These are phyloP conservation scores for Annona squamosa DNA, from an alignment of 164 flowering plant genomes.

Conservation along the genomic window DNA sequence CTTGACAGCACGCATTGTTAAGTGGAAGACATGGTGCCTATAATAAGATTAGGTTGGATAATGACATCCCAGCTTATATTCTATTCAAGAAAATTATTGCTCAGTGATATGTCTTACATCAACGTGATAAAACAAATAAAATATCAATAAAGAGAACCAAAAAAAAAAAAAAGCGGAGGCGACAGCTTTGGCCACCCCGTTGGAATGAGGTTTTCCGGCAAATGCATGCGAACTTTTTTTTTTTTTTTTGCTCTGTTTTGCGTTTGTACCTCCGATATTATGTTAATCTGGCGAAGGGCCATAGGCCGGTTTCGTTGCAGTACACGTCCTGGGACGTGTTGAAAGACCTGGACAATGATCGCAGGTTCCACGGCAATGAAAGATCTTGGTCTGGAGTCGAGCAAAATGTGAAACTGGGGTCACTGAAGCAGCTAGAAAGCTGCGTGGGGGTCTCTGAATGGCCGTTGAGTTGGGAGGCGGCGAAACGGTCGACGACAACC, in stretches of 20 bases:
- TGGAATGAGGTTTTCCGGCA: neutral
- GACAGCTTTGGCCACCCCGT: too few relatives aligned
- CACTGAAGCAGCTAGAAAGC: slow-evolving; percentile 23
- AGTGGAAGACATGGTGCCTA: slow-evolving; percentile 27
- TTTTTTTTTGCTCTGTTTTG: slow-evolving; percentile 3
- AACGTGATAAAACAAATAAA: neutral
- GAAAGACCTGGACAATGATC: slow-evolving; percentile 14
- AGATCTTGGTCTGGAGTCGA: slow-evolving; percentile 24
- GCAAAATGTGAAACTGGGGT: slow-evolving; percentile 24
- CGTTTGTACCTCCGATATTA: slow-evolving; percentile 42
- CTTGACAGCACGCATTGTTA: slow-evolving; percentile 9
- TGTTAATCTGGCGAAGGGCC: slow-evolving; percentile 49
- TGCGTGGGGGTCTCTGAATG: slow-evolving; percentile 32
- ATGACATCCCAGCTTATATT: slow-evolving; percentile 24
- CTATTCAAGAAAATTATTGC: neutral
- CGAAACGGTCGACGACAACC: slow-evolving; percentile 51
- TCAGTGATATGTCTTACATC: neutral
- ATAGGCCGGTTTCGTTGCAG: slow-evolving; percentile 38
- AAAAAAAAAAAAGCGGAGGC: neutral
- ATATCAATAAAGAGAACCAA: neutral
- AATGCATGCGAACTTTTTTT: neutral
- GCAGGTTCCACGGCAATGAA: slow-evolving; percentile 20
- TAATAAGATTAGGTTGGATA: slow-evolving; percentile 28
- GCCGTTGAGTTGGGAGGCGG: slow-evolving; percentile 58
- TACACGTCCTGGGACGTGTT: slow-evolving; percentile 28